Base-by-base conservation (phyloP, 2,329 filamentous ascomycete species). In the Colletotrichum euphorbiae region DNA sequence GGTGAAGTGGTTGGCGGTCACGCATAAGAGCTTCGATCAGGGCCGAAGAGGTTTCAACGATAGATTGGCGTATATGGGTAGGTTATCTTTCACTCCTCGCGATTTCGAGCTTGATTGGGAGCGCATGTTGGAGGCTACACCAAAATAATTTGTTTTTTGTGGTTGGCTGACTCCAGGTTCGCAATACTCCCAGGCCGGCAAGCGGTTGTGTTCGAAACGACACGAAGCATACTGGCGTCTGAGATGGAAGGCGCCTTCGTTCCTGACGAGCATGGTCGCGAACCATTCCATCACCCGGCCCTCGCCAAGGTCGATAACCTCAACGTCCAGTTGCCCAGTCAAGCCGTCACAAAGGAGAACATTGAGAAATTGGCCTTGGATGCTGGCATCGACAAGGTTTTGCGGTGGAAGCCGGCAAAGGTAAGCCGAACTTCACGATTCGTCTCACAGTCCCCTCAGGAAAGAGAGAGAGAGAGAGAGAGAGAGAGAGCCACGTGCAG, bases 1-100 rank as follows among this genome's bases (percentile, higher is more conserved):
- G 81, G 85, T 96, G 70, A 98, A 98, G 82, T 99, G 96, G 96
- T 83, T 98, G 75, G 94, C 94, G 33, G 89, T 99, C 63, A 99
- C 96, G 72, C 96, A 98, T 80, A 98, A 98, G 87, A 98, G 94
- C 80, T 98, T 97, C 76, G 95, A 99, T 77, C 94, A 98, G 77
- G 96, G 94, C 59, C 86, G 93, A 75, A 90, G 94, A 84, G 95
- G 95, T 1, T 97, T 95, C 82, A 99, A 99, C 78, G 95, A 98
- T 75, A 89, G 93, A 70, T 83, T 99, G 79, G 93, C 94, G n/a
- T 94, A 93, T 76, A 83, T 97, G 61, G 95, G 93, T 97, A 87
- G 52, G 81, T 74, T 19, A 19, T n/a, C 11, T n/a, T 12, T 2
- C 31, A 48, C 24, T 21, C 40, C 6, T 51, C 13, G 28, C 33